These are phyloP conservation scores for Shiraia bambusicola DNA, from an alignment of 2,329 filamentous ascomycete species.

Conservation along the genomic window DNA sequence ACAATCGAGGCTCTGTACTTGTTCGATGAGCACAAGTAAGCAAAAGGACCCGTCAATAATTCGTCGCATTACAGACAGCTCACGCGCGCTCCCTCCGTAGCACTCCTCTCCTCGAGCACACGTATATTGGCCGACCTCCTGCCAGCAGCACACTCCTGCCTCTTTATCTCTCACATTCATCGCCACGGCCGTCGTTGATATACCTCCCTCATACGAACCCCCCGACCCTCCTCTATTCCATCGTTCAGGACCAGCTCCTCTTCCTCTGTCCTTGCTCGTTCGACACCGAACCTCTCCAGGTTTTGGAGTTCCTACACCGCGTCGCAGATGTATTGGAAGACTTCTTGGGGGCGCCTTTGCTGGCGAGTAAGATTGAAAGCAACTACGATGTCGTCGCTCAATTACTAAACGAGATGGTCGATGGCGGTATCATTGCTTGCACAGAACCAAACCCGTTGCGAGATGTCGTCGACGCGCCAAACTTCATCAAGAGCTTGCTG, in stretches of 20 bases:
- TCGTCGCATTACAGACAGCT: slow-evolving; percentile 3
- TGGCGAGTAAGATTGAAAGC: slow-evolving; percentile 82
- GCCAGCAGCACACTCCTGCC: slow-evolving; percentile 75
- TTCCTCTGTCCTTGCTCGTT: slow-evolving; percentile 81
- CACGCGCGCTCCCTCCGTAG: slow-evolving; percentile 52
- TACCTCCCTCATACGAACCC: slow-evolving; percentile 82
- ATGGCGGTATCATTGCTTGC: slow-evolving; percentile 83
- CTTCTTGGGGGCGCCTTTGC: slow-evolving; percentile 83
- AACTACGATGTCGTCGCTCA: slow-evolving; percentile 95
- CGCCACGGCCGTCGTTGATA: slow-evolving; percentile 80
- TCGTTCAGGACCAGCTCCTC: slow-evolving; percentile 82
- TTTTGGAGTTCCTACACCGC: slow-evolving; percentile 92
- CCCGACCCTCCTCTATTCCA: slow-evolving; percentile 83
- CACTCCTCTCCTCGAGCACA: slow-evolving; percentile 82
- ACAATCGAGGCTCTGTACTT: slow-evolving; percentile 95
- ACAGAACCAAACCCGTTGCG: slow-evolving; percentile 91
- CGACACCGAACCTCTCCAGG: slow-evolving; percentile 85
- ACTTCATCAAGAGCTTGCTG: slow-evolving; percentile 83
- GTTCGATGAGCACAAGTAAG: slow-evolving; percentile 91
- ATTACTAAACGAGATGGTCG: slow-evolving; percentile 92
- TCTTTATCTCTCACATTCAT: slow-evolving; percentile 79
- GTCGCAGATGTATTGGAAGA: slow-evolving; percentile 91
- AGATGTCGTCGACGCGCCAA: slow-evolving; percentile 89
- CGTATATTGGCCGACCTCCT: slow-evolving; percentile 80
- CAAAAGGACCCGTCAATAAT: background rate